Evolutionary conservation across 2,329 filamentous ascomycete species (phyloP).

Genomic region (Pseudocercospora cruenta): DNA sequence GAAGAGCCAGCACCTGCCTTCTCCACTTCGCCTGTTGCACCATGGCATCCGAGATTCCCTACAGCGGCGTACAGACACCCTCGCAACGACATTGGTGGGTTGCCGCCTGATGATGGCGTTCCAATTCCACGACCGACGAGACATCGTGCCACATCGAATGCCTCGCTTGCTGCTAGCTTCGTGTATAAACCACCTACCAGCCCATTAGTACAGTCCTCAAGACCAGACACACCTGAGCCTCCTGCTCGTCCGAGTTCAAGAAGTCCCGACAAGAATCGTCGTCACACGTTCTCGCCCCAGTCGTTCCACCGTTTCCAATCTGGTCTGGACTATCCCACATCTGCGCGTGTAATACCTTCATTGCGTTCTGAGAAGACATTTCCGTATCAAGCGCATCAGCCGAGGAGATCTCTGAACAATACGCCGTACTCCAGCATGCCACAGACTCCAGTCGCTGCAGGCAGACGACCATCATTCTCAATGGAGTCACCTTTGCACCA

Average conservation of each 20-base stretch:
- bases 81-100: conserved; percentile 18
- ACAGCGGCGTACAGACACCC: conserved; percentile 39
- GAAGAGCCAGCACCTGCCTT: conserved; percentile 33
- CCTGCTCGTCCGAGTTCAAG: conserved; percentile 41
- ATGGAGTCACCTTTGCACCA: conserved; percentile 79
- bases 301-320: conserved; percentile 57
- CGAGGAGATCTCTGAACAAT: conserved; percentile 71
- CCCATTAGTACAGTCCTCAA: conserved; percentile 71
- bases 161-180: conserved; percentile 77
- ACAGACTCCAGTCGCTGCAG: conserved; percentile 52
- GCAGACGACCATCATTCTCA: conserved; percentile 70
- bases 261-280: conserved; percentile 58
- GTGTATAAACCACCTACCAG: conserved; percentile 87
- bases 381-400: conserved; percentile 77
- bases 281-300: conserved; percentile 72
- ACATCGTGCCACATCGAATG: conserved; percentile 53
- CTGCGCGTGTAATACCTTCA: conserved; percentile 43
- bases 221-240: conserved; percentile 40
- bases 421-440: conserved; percentile 50
- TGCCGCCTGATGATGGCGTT: conserved; percentile 14
- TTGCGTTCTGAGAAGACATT: conserved; percentile 63
- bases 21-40: conserved; percentile 58
- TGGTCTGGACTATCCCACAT: conserved; percentile 40
- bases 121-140: conserved; percentile 47
- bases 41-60: conserved; percentile 59